Evolutionary conservation across 169 alveolate genomes (phyloP).

Genomic region (Plasmodium malariae): DNA sequence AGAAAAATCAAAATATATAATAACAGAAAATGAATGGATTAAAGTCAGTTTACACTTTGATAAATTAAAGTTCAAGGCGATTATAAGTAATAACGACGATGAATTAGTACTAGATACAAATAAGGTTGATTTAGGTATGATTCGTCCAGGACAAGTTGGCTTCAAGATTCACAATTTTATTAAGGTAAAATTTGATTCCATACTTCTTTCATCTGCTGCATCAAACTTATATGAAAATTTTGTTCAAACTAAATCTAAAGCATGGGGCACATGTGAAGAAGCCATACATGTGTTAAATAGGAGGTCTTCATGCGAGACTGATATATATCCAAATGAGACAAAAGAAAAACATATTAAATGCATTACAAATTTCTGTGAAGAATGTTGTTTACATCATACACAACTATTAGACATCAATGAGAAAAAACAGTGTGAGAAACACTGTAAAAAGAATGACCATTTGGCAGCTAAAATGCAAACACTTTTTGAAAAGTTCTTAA

Average conservation of each 20-base stretch:
- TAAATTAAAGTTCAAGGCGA: slow-evolving; percentile 77
- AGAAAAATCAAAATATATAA: slow-evolving; percentile 77
- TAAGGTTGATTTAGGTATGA: slow-evolving; percentile 54
- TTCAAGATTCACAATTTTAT: slow-evolving; percentile 42
- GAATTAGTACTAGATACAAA: slow-evolving; percentile 75
- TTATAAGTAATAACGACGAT: slow-evolving; percentile 68
- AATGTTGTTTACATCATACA: slow-evolving; percentile 85
- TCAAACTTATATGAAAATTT: slow-evolving; percentile 31
- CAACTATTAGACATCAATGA: slow-evolving; percentile 81
- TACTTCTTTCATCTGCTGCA: slow-evolving; percentile 23
- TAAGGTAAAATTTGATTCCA: slow-evolving; percentile 79
- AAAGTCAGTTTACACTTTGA: slow-evolving; percentile 76
- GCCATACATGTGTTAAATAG: slow-evolving; percentile 80
- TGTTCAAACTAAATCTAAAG: slow-evolving; percentile 67
- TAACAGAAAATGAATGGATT: slow-evolving; percentile 76
- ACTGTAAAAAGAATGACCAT: slow-evolving; percentile 81
- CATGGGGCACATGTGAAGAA: slow-evolving; percentile 85
- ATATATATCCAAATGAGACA: slow-evolving; percentile 78
- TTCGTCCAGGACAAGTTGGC: slow-evolving; percentile 80
- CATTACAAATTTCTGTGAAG: slow-evolving; percentile 80
- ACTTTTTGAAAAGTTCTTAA: slow-evolving; percentile 63
- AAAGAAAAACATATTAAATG: slow-evolving; percentile 78
- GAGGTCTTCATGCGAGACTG: slow-evolving; percentile 78
- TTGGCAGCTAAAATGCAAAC: slow-evolving; percentile 69
- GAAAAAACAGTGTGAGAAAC: slow-evolving; percentile 77